These are phyloP conservation scores for Hyaloperonospora brassicae DNA, from an alignment of 352 stramenopile species.

Conservation along the genomic window DNA sequence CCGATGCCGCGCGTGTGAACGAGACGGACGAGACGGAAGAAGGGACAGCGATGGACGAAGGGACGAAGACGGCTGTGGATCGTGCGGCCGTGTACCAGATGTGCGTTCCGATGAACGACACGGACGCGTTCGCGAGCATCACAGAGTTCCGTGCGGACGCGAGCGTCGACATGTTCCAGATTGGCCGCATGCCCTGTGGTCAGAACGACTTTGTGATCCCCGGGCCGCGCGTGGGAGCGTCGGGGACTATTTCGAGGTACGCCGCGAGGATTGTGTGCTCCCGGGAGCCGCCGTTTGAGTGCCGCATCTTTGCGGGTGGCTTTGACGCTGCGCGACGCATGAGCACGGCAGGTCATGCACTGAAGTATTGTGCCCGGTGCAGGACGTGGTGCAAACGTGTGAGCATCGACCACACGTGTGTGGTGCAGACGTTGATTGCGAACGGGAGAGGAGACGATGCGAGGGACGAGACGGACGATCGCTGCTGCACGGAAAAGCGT, in stretches of 20 bases:
- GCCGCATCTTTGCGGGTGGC: slow-evolving; percentile 54
- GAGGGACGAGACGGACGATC: slow-evolving; percentile 5
- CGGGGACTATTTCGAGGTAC: slow-evolving; percentile 69
- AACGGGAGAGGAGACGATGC: not conserved
- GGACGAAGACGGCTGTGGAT: not conserved
- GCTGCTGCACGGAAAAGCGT: slow-evolving; percentile 5
- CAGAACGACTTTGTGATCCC: slow-evolving; percentile 79
- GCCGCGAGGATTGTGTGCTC: slow-evolving; percentile 57
- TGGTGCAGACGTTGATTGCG: slow-evolving; percentile 25
- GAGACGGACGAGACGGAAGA: not conserved
- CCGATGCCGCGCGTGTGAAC: no score
- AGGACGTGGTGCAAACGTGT: slow-evolving; percentile 46
- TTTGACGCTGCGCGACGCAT: slow-evolving; percentile 53
- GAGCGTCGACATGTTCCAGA: slow-evolving; percentile 68
- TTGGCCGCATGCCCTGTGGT: slow-evolving; percentile 63
- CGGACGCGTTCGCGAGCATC: slow-evolving; percentile 42
- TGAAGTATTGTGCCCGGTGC: slow-evolving; percentile 53
- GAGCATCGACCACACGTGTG: slow-evolving; percentile 35
- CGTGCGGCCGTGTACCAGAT: slow-evolving; percentile 34
- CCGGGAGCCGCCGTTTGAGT: slow-evolving; percentile 52
- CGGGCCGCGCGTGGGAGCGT: slow-evolving; percentile 58
- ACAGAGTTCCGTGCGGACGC: slow-evolving; percentile 52
- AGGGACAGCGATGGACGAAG: slow-evolving; percentile 8
- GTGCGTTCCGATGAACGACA: slow-evolving; percentile 68
- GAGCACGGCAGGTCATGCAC: slow-evolving; percentile 51